Conservation (phyloP, 2,329 filamentous ascomycete genomes). For the Trichoderma pleuroti region DNA sequence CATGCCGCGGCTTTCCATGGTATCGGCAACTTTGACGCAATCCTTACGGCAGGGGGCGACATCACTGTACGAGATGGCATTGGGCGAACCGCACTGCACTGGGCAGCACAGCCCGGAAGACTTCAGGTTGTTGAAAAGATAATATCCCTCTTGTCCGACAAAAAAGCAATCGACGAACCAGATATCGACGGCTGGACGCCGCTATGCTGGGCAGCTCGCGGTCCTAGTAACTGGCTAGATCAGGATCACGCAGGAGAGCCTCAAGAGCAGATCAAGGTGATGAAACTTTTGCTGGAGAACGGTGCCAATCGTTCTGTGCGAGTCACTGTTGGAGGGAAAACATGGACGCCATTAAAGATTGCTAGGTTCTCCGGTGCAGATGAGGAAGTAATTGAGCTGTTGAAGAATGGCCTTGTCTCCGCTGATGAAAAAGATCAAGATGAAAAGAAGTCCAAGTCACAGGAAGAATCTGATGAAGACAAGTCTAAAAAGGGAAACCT, state of each 20-base stretch:
- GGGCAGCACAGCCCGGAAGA: slow-evolving; percentile 17
- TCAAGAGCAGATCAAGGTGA: slow-evolving; percentile 14
- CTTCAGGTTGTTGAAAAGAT: slow-evolving; percentile 14
- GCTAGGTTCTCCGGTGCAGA: slow-evolving; percentile 9
- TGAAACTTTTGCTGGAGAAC: slow-evolving; percentile 18
- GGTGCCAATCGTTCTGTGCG: slow-evolving; percentile 7
- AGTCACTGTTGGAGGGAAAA: not conserved
- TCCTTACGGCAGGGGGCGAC: slow-evolving; percentile 19
- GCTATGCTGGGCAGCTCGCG: slow-evolving; percentile 19
- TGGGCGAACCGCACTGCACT: slow-evolving; percentile 15
- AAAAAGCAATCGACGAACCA: slow-evolving; percentile 3
- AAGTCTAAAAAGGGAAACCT: slow-evolving; percentile 8
- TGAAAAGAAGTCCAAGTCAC: not conserved
- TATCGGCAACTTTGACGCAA: slow-evolving; percentile 11
- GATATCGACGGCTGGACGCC: slow-evolving; percentile 19
- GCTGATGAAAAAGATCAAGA: not conserved
- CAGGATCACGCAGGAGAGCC: not conserved
- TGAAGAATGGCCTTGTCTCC: slow-evolving; percentile 13
- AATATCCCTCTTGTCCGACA: slow-evolving; percentile 2
- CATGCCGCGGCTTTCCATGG: slow-evolving; percentile 15
- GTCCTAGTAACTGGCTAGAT: not conserved
- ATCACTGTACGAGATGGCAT: slow-evolving; percentile 2
- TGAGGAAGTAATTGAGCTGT: slow-evolving; percentile 8
- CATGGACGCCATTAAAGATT: slow-evolving; percentile 18
- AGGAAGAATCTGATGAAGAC: slow-evolving; percentile 4